phyloP scores from a whole-genome alignment of 1,139 yeast species.

The Sugiyamaella sp. region DNA sequence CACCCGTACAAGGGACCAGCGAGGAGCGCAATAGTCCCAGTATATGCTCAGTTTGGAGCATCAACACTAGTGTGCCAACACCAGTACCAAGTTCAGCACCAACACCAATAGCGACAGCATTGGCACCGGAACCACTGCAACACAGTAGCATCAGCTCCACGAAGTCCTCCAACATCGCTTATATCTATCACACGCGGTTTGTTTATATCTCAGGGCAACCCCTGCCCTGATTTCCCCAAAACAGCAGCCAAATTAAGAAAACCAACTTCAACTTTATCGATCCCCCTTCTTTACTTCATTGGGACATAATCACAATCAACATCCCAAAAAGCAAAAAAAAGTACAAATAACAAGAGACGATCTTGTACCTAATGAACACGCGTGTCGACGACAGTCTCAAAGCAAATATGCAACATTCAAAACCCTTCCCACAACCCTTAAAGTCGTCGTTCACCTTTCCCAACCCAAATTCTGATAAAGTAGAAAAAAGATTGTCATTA shows the following conservation, averaged over 20 bases:
- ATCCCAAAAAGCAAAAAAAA: constrained; percentile 4
- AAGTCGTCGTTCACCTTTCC: constrained; percentile 22
- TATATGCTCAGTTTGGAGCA: too few species aligned
- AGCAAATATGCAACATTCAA: constrained; percentile 16
- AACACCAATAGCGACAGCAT: too few species aligned
- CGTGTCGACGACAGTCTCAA: constrained; percentile 7
- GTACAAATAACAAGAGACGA: constrained; percentile 2
- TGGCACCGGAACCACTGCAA: too few species aligned
- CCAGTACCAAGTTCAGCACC: too few species aligned
- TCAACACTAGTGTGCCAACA: too few species aligned
- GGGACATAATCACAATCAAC: constrained; percentile 13
- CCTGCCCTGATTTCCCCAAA: constrained; percentile 3
- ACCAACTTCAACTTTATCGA: constrained; percentile 4
- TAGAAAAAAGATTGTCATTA: constrained; percentile 7
- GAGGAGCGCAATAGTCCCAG: too few species aligned
- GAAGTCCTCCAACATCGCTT: too few species aligned
- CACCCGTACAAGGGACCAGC: too few species aligned
- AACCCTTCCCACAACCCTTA: constrained; percentile 23
- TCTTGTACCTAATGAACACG: constrained; percentile 4
- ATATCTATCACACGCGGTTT: too few species aligned
- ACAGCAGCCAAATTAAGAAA: background rate
- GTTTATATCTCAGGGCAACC: background rate
- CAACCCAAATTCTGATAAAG: constrained; percentile 17
- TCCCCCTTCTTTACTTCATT: constrained; percentile 15
- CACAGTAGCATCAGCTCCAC: too few species aligned